Evolutionary conservation across 805 yeast genomes (phyloP).

Genomic region (Candida insectorum): DNA sequence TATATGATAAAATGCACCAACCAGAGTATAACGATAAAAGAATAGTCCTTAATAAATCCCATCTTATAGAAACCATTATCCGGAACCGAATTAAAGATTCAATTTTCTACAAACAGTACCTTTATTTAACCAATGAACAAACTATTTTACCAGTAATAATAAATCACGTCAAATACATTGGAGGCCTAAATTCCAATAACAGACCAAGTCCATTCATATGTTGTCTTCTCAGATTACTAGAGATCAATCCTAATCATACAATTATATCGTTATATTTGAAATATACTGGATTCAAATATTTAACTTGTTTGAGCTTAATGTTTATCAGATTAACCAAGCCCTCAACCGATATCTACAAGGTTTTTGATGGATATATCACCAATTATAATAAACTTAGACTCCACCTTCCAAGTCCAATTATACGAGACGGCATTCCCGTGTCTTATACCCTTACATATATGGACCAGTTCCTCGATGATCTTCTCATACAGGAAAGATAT

Average conservation of each 20-base stretch:
- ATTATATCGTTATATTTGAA: constrained; percentile 51
- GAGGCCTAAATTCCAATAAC: constrained; percentile 54
- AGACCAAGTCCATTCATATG: constrained; percentile 75
- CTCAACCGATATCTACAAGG: constrained; percentile 38
- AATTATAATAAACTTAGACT: constrained; percentile 70
- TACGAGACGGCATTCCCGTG: constrained; percentile 19
- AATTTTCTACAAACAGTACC: constrained; percentile 39
- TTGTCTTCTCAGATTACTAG: constrained; percentile 70
- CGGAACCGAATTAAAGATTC: constrained; percentile 42
- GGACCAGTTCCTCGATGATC: constrained; percentile 71
- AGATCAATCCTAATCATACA: constrained; percentile 64
- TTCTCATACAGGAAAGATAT: constrained; percentile 56
- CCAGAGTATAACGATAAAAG: constrained; percentile 24
- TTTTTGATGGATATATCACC: constrained; percentile 51
- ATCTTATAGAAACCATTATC: constrained; percentile 38
- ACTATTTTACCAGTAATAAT: constrained; percentile 33
- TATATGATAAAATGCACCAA: constrained; percentile 2
- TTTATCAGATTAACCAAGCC: constrained; percentile 51
- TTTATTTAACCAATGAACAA: constrained; percentile 39
- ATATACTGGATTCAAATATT: constrained; percentile 69
- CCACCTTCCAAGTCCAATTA: constrained; percentile 25
- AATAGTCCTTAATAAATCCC: constrained; percentile 24
- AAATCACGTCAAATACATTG: constrained; percentile 44
- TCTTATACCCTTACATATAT: constrained; percentile 45
- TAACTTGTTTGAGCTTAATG: constrained; percentile 65